A percentile compares a stretch with the other conserved stretches of the same genome.
Evolutionary conservation across 495 filamentous ascomycete genomes (phyloP).

Genomic region (Penicillium turbatum): DNA sequence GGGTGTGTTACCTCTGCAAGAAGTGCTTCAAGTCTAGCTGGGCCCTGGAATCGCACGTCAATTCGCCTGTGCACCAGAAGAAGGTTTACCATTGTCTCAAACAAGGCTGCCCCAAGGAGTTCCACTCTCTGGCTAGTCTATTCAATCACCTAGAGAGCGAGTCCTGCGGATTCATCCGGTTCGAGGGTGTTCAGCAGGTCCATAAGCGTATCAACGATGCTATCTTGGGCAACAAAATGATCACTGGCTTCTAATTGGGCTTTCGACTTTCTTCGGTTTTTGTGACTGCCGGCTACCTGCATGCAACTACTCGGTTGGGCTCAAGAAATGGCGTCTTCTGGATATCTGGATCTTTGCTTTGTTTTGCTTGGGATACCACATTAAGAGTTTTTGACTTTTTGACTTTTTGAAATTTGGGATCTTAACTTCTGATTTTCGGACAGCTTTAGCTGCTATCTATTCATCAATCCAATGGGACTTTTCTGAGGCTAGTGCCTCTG

Average conservation of each 20-base stretch:
- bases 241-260: background rate
- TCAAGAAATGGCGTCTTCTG: too few relatives aligned
- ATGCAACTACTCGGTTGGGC: too few relatives aligned
- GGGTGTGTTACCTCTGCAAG: slow-evolving; percentile 48
- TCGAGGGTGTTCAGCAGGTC: slow-evolving; percentile 37
- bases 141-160: slow-evolving; percentile 58
- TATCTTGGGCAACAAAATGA: background rate
- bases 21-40: slow-evolving; percentile 20
- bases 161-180: slow-evolving; percentile 43
- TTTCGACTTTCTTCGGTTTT: background rate
- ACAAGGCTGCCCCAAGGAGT: slow-evolving; percentile 38
- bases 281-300: background rate
- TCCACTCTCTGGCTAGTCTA: slow-evolving; percentile 42
- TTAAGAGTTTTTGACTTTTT: too few relatives aligned
- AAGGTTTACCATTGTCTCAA: slow-evolving; percentile 52
- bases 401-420: too few relatives aligned
- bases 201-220: background rate
- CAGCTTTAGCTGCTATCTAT: too few relatives aligned
- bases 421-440: too few relatives aligned
- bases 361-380: too few relatives aligned
- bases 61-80: slow-evolving; percentile 40
- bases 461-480: too few relatives aligned
- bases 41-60: slow-evolving; percentile 33
- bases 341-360: background rate
- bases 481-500: too few relatives aligned